Percentiles rank a stretch among this genome's conserved stretches.
Evolutionary conservation across 2,329 filamentous ascomycete species (phyloP).

Genomic region (Rhexocercosporidium sp.): DNA sequence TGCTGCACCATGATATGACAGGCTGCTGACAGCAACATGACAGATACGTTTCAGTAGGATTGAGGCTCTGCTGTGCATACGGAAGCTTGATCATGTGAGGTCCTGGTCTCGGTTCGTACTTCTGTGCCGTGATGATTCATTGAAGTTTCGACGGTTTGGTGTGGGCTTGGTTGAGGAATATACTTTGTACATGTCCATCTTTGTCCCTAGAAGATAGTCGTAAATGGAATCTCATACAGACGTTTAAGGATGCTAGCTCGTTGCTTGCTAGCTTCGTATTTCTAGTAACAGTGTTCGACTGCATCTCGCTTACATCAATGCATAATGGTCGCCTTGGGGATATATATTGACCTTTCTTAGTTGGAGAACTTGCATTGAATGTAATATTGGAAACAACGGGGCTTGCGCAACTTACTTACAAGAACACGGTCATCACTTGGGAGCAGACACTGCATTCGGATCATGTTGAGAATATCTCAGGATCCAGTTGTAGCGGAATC

Average conservation of each 20-base stretch:
- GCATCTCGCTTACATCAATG: not conserved
- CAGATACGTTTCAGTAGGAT: not conserved
- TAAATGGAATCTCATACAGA: no score
- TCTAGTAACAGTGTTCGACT: no score
- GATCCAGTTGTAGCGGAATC: slow-evolving; percentile 45
- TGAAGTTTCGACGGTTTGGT: no score
- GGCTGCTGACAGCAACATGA: not conserved
- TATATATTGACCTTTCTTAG: not conserved
- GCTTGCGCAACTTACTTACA: slow-evolving; percentile 46
- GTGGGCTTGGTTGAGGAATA: no score
- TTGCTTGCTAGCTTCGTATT: no score
- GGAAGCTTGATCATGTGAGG: no score
- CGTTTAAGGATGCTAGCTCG: no score
- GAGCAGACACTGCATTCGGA: slow-evolving; percentile 42
- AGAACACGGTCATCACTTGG: slow-evolving; percentile 48
- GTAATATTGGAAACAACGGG: slow-evolving; percentile 45
- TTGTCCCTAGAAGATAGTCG: no score
- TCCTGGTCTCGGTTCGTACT: no score
- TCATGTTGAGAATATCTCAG: slow-evolving; percentile 36
- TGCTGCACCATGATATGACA: not conserved
- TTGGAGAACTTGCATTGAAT: slow-evolving; percentile 50
- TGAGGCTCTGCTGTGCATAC: no score
- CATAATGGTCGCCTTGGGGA: not conserved
- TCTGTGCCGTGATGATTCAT: no score
- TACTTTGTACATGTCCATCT: no score